Evolutionary conservation across 2,329 filamentous ascomycete genomes (phyloP), one percentile per base, ranked within the genome.

Genomic region (Aspergillus luchuensis): DNA sequence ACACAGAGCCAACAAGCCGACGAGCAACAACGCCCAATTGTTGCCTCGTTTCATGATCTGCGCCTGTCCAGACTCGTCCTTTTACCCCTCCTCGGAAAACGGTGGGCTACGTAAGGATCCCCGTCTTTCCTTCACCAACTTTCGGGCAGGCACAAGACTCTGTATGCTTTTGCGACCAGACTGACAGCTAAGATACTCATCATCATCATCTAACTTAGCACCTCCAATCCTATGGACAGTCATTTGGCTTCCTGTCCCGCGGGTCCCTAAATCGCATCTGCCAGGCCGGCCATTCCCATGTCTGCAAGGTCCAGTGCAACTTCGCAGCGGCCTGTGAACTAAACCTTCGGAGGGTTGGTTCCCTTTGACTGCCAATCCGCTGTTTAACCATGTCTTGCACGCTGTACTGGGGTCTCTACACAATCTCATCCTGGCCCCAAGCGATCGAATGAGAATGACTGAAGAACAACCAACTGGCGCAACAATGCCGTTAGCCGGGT

Each of bases 21-120:
- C 54, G 58, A 57, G 65, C 58, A 63, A 65, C 66, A 48, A 51
- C 62, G 57, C 62, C 65, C 64, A 67, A 69, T 68, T 67, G 63
- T 54, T 66, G 62, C 57, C 59, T 67, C 63, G 65, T 69, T 69
- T 68, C 62, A 66, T 68, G 66, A 69, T 70, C 68, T 68, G 64
- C 67, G 66, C 65, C 60, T 66, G 67, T 69, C 67, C 63, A 67
- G 67, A 67, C 65, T 67, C 55, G 58, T 60, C 51, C 57, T 56
- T 58, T 68, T 69, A 69, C 67, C 67, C 67, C 67, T 68, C 53
- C 62, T 63, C 62, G 57, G 60, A 59, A 36, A 54, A 63, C 47
- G 39, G 56, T 57, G 61, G 57, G 39, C 65, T 64, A 62, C 61
- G 60, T 64, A 64, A 68, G 62, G 67, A 59, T 66, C 60, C 43